Conservation (phyloP, 2,329 filamentous ascomycete species). For the Alternaria gansuensis region DNA sequence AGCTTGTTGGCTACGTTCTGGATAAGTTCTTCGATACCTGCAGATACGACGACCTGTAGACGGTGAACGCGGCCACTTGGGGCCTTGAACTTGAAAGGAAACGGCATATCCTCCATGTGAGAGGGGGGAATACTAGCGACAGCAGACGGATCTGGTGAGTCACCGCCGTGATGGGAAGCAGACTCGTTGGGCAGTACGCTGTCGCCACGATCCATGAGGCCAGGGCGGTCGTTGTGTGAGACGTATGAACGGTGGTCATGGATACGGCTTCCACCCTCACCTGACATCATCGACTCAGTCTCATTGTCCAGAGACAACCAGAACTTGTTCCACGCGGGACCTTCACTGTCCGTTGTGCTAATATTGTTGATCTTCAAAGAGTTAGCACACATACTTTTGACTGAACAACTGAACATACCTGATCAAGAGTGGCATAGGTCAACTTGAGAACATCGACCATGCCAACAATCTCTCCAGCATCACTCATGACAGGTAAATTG, state of each 20-base stretch:
- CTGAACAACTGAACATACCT: conserved; percentile 66
- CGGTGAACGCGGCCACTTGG: conserved; percentile 94
- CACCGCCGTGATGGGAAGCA: conserved; percentile 87
- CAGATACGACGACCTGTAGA: conserved; percentile 80
- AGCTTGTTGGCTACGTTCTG: conserved; percentile 82
- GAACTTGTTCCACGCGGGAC: conserved; percentile 99
- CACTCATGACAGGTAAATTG: conserved; percentile 98
- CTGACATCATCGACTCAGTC: conserved; percentile 95
- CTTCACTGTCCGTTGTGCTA: conserved; percentile 85
- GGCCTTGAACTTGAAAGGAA: conserved; percentile 99
- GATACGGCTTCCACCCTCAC: conserved; percentile 78
- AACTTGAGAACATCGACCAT: conserved; percentile 99
- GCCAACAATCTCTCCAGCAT: conserved; percentile 93
- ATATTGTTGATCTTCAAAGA: conserved; percentile 79
- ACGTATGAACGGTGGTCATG: conserved; percentile 77
- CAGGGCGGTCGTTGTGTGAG: conserved; percentile 76
- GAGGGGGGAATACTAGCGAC: conserved; percentile 66
- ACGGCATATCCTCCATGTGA: conserved; percentile 73
- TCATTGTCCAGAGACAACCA: conserved; percentile 96
- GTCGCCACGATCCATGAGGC: conserved; percentile 72
- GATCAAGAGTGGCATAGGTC: conserved; percentile 96
- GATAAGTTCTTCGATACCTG: conserved; percentile 83
- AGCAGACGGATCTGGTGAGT: conserved; percentile 74
- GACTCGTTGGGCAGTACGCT: conserved; percentile 94
- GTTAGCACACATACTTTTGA: conserved; percentile 18